phyloP scores from a whole-genome alignment of 192 early-diverging fungal genomes.

The Backusella morwellensis region DNA sequence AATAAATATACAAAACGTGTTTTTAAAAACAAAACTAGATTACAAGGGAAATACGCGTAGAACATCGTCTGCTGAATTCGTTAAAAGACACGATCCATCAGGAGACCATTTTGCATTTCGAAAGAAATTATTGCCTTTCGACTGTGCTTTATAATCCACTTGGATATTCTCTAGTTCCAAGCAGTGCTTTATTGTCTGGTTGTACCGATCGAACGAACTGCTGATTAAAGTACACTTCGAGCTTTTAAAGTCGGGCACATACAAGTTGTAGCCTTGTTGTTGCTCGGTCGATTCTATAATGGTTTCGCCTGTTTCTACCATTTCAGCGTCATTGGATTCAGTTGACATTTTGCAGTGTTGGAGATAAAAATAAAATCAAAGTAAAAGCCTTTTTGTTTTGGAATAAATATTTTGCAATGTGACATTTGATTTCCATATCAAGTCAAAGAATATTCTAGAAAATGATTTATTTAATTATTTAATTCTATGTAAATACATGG shows the following conservation, averaged over 20 bases:
- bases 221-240: background rate
- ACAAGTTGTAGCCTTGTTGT: background rate
- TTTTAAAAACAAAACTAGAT: constrained; percentile 18
- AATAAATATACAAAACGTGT: background rate
- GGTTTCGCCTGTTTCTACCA: background rate
- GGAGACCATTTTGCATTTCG: constrained; percentile 66
- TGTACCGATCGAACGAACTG: background rate
- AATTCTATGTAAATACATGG: no score
- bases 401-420: background rate
- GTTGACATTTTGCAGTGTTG: background rate
- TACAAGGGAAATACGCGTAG: constrained; percentile 57
- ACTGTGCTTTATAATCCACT: background rate
- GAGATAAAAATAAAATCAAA: no score
- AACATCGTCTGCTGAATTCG: constrained; percentile 61
- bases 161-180: background rate
- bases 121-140: constrained; percentile 51
- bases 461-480: no score
- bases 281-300: background rate
- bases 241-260: background rate
- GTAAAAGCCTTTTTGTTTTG: no score
- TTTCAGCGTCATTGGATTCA: background rate
- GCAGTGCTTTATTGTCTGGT: background rate
- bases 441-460: background rate
- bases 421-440: background rate
- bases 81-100: constrained; percentile 61